Evolutionary conservation across 129 eudicot genomes (phyloP).

Genomic region (Heracleum sosnowskyi): DNA sequence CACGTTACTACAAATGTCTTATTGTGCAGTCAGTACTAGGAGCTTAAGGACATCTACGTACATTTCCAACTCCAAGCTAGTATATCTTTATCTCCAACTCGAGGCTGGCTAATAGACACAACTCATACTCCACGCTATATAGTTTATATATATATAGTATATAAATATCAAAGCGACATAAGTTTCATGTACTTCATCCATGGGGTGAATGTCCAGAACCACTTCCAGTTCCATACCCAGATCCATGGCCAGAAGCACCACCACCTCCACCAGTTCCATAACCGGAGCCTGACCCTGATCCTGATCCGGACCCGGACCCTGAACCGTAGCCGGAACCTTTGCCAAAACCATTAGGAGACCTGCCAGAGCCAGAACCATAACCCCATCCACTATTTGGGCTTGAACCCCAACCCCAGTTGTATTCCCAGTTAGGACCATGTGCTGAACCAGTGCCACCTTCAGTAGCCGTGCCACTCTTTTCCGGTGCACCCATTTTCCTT

Average conservation of each 20-base stretch:
- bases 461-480: slow-evolving; percentile 12
- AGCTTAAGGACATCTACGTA: background rate
- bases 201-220: slow-evolving; percentile 13
- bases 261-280: slow-evolving; percentile 59
- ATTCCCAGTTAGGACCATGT: slow-evolving; percentile 74
- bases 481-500: slow-evolving; percentile 15
- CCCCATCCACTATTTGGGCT: slow-evolving; percentile 68
- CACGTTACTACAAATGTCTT: background rate
- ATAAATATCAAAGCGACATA: background rate
- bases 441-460: slow-evolving; percentile 52
- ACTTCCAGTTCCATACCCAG: slow-evolving; percentile 45
- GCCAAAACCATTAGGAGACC: slow-evolving; percentile 62
- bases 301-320: slow-evolving; percentile 39
- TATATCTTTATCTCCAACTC: background rate
- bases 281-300: slow-evolving; percentile 29
- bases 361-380: slow-evolving; percentile 72
- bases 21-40: slow-evolving; percentile 1
- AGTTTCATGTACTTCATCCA: slow-evolving; percentile 1
- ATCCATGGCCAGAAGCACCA: slow-evolving; percentile 39
- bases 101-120: background rate
- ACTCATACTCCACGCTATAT: background rate
- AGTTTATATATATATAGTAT: background rate
- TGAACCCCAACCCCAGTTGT: slow-evolving; percentile 70
- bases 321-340: slow-evolving; percentile 46
- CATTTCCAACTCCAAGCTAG: background rate